Conservation (phyloP, 106 monocot species). For the Gastrodia elata region DNA sequence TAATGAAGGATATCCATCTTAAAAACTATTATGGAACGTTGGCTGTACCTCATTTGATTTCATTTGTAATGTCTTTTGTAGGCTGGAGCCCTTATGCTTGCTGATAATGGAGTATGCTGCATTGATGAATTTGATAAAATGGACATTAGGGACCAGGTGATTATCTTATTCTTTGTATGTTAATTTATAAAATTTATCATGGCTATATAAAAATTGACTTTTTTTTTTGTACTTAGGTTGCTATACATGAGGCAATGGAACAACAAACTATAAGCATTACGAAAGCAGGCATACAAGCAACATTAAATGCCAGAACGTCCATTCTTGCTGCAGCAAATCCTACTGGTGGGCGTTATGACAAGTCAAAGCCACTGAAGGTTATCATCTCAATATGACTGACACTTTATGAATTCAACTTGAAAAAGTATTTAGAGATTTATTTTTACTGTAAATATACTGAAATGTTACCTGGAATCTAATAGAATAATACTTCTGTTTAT, state of each 20-base stretch:
- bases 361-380: conserved; percentile 92
- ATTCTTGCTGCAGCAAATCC: conserved; percentile 99
- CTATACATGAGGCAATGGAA: conserved; percentile 99
- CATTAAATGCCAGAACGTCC: conserved; percentile 92
- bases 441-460: neutral
- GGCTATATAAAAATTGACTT: neutral
- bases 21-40: no score
- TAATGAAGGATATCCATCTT: neutral
- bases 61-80: conserved; percentile 19
- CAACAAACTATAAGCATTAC: conserved; percentile 99
- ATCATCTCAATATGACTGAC: neutral
- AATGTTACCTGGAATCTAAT: neutral
- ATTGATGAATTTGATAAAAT: conserved; percentile 99
- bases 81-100: conserved; percentile 98
- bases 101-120: conserved; percentile 97
- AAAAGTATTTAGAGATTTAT: neutral
- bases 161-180: conserved; percentile 1
- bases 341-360: conserved; percentile 90
- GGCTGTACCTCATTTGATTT: neutral
- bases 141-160: conserved; percentile 92
- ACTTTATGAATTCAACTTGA: neutral
- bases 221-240: conserved; percentile 45
- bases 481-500: neutral
- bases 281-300: conserved; percentile 99
- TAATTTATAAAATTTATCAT: neutral